Evolutionary conservation across 345 rosid species (phyloP).

Genomic region (Trapa bicornis): DNA sequence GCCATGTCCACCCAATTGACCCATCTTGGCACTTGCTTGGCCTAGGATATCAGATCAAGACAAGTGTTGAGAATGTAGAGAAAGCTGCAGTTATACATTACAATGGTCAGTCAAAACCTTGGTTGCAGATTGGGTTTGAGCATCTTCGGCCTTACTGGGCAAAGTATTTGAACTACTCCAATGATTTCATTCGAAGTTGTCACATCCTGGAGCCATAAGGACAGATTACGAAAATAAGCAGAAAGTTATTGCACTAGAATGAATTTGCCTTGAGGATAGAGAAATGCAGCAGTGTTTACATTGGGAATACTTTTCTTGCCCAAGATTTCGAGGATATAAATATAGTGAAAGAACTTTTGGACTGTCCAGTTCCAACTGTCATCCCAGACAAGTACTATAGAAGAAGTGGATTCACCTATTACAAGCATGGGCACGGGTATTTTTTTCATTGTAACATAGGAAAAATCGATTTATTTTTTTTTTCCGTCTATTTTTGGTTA

Average conservation of each 20-base stretch:
- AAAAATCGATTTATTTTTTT: constrained; percentile 20
- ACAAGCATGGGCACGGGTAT: constrained; percentile 10
- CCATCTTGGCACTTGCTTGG: constrained; percentile 99
- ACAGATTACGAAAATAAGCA: constrained; percentile 17
- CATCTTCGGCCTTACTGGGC: constrained; percentile 98
- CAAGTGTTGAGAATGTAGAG: constrained; percentile 47
- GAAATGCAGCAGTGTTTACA: constrained; percentile 14
- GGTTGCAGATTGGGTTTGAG: constrained; percentile 97
- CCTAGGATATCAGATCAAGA: constrained; percentile 84
- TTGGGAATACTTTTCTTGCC: constrained; percentile 14
- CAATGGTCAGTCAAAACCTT: constrained; percentile 98
- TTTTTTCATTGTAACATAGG: constrained; percentile 37
- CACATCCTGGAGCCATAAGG: constrained; percentile 75
- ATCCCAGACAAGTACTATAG: background rate
- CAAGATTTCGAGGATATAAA: background rate
- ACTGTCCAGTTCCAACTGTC: background rate
- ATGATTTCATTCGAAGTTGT: constrained; percentile 86
- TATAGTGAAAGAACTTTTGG: background rate
- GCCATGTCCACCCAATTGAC: constrained; percentile 75
- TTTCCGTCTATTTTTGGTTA: background rate
- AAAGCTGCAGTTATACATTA: constrained; percentile 96
- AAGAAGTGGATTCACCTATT: background rate
- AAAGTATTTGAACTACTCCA: constrained; percentile 80
- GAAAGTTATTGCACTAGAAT: constrained; percentile 13
- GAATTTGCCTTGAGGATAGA: background rate